Evolutionary conservation across 768 basidiomycete species (phyloP).

Genomic region (Rhodotorula diobovata): DNA sequence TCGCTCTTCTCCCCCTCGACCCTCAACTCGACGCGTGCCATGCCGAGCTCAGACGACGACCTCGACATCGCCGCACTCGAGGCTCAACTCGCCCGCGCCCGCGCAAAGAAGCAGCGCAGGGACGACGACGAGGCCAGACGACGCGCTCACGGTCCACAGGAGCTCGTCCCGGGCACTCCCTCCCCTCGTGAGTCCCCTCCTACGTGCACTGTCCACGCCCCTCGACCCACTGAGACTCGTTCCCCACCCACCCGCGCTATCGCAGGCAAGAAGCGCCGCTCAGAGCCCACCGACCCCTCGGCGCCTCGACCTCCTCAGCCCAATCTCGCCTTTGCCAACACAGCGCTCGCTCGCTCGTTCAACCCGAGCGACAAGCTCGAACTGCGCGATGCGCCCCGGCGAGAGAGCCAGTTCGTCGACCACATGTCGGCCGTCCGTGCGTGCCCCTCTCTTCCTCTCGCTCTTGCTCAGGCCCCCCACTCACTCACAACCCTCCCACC

Average conservation of each 20-base stretch:
- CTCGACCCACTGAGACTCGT: no score
- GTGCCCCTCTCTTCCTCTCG: neutral
- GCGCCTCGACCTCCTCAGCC: neutral
- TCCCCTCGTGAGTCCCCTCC: conserved; percentile 6
- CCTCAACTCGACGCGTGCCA: neutral
- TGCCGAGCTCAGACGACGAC: conserved; percentile 1
- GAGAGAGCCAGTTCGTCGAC: conserved; percentile 9
- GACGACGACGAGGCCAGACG: neutral
- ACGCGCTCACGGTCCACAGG: neutral
- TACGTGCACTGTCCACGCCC: no score
- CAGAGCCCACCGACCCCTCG: conserved; percentile 7
- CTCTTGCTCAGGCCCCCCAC: no score
- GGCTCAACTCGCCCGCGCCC: neutral
- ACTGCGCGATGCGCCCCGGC: neutral
- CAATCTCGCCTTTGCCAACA: neutral
- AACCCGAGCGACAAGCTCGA: conserved; percentile 2
- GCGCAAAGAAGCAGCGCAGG: neutral
- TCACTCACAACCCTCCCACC: no score
- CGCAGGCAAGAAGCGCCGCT: conserved; percentile 32
- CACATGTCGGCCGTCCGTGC: conserved; percentile 31
- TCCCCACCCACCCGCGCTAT: no score
- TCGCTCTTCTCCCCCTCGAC: neutral
- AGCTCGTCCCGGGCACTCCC: conserved; percentile 24
- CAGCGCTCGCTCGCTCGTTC: neutral
- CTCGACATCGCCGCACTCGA: neutral